A percentile compares a stretch with the other conserved stretches of the same genome.
Evolutionary conservation across 257 asterid species (phyloP).

Genomic region (Nicotiana obtusifolia): DNA sequence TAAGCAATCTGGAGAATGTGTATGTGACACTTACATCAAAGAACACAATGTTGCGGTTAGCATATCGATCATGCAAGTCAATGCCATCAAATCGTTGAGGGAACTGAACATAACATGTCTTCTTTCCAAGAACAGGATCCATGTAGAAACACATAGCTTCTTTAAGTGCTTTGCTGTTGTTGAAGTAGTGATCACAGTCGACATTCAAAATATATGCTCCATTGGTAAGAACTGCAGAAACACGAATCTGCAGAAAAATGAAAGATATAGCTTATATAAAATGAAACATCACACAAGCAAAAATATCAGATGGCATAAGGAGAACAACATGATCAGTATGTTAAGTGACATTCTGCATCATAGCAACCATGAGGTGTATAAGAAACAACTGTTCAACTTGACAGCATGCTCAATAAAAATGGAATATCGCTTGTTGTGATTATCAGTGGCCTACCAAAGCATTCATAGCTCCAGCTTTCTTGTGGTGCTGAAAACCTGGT

Average conservation of each 20-base stretch:
- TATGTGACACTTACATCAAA: conserved; percentile 31
- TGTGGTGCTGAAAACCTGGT: conserved; percentile 85
- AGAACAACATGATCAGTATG: not conserved
- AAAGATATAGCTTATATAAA: not conserved
- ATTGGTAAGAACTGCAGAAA: conserved; percentile 67
- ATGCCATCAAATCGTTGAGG: conserved; percentile 75
- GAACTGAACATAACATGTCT: conserved; percentile 67
- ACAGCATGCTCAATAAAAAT: not conserved
- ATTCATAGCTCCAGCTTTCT: conserved; percentile 86
- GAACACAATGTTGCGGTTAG: conserved; percentile 57
- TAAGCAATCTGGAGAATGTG: not conserved
- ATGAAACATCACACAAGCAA: not conserved
- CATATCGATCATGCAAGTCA: conserved; percentile 68
- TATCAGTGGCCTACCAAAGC: conserved; percentile 56
- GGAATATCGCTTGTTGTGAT: not conserved
- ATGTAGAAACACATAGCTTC: conserved; percentile 73
- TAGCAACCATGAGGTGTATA: not conserved
- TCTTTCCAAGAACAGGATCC: conserved; percentile 59
- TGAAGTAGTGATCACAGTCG: conserved; percentile 72
- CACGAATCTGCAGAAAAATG: conserved; percentile 50
- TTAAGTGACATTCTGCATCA: not conserved
- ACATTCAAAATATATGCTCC: conserved; percentile 67
- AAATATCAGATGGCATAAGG: not conserved
- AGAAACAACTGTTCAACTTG: not conserved
- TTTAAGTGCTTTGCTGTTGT: conserved; percentile 69